Evolutionary conservation across 129 eudicot genomes (phyloP).

Genomic region (Artemisia argyi): DNA sequence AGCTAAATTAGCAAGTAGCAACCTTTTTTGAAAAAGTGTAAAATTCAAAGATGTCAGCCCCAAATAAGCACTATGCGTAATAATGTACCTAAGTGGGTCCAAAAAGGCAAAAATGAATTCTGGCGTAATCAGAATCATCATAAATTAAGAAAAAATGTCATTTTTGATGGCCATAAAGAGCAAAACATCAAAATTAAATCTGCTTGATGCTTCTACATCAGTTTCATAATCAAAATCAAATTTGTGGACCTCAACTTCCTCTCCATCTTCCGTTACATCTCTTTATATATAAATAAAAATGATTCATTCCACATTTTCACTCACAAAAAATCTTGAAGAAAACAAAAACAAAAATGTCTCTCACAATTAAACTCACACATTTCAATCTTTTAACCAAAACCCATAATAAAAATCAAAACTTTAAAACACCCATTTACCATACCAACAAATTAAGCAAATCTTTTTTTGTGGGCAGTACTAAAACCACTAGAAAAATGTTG

Average conservation of each 20-base stretch:
- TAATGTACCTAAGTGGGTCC: constrained; percentile 7
- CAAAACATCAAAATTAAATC: neutral
- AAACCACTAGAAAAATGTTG: constrained; percentile 18
- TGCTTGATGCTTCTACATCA: constrained; percentile 21
- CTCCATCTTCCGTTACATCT: constrained; percentile 28
- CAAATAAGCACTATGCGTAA: neutral
- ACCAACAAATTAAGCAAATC: constrained; percentile 50
- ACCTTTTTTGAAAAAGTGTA: neutral
- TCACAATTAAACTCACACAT: constrained; percentile 56
- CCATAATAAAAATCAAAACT: constrained; percentile 10
- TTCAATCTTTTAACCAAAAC: constrained; percentile 31
- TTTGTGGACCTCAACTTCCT: constrained; percentile 54
- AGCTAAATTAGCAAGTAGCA: too few relatives aligned
- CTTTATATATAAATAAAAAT: constrained; percentile 24
- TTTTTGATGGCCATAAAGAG: constrained; percentile 23
- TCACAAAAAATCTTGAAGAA: constrained; percentile 17
- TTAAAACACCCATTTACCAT: constrained; percentile 42
- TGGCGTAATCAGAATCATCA: neutral
- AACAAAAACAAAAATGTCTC: constrained; percentile 42
- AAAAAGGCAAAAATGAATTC: neutral
- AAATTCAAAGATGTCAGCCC: constrained; percentile 18
- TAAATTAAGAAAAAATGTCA: neutral
- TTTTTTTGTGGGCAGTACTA: neutral
- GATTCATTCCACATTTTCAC: constrained; percentile 34
- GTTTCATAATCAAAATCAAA: constrained; percentile 34